Percentiles rank a stretch among this genome's conserved stretches.
These are phyloP conservation scores for Paramecium caudatum DNA, from an alignment of 73 alveolate genomes.

Conservation along the genomic window DNA sequence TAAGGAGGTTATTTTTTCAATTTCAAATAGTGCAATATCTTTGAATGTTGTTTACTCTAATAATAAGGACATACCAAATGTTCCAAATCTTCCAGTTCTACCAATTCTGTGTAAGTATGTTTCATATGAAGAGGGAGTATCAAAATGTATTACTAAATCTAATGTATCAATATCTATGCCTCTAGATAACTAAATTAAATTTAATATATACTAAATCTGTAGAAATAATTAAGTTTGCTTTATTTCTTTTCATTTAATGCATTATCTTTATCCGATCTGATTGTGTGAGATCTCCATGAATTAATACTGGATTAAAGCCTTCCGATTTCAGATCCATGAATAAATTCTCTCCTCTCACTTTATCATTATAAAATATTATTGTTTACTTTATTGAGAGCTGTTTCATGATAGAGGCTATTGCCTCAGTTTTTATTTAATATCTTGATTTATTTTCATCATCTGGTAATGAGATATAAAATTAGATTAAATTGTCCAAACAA, in stretches of 20 bases:
- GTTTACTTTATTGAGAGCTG: conserved; percentile 50
- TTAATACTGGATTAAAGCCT: conserved; percentile 57
- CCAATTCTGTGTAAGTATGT: conserved; percentile 73
- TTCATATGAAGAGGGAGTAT: conserved; percentile 58
- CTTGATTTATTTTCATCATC: conserved; percentile 31
- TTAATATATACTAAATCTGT: conserved; percentile 20
- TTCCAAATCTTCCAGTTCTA: conserved; percentile 75
- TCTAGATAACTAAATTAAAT: conserved; percentile 55
- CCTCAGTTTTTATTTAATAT: conserved; percentile 25
- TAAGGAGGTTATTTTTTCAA: neutral
- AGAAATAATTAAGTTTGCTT: conserved; percentile 3
- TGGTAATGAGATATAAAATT: conserved; percentile 8
- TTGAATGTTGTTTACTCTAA: neutral
- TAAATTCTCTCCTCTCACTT: conserved; percentile 67
- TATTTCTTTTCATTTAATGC: neutral
- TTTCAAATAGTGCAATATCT: conserved; percentile 24
- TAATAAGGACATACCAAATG: conserved; percentile 61
- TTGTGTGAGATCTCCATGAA: conserved; percentile 63
- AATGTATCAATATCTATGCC: conserved; percentile 72
- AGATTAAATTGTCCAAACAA: neutral
- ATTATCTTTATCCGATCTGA: conserved; percentile 61
- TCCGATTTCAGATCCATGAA: conserved; percentile 40
- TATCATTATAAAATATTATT: conserved; percentile 63
- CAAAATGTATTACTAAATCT: conserved; percentile 72
- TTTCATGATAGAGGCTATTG: conserved; percentile 10